These are phyloP conservation scores for Paradendryphiella salina DNA, from an alignment of 2,329 filamentous ascomycete genomes.

Conservation along the genomic window DNA sequence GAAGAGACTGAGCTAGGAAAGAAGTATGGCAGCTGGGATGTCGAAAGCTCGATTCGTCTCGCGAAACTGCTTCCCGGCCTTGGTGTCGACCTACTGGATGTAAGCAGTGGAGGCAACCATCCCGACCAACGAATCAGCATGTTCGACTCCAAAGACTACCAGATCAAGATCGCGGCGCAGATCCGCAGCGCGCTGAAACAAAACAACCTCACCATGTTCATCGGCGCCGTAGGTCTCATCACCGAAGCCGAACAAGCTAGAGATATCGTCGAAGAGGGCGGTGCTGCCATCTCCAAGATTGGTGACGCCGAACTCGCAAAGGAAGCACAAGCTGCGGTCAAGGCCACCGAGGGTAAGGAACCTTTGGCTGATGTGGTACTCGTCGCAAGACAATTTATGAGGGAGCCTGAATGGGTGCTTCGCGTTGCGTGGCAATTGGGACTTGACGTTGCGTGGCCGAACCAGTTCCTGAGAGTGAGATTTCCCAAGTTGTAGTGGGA, in stretches of 20 bases:
- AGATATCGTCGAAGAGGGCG: constrained; percentile 48
- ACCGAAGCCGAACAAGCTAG: constrained; percentile 57
- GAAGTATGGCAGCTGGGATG: constrained; percentile 46
- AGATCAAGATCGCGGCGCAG: constrained; percentile 53
- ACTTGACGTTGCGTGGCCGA: constrained; percentile 54
- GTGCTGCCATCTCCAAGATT: constrained; percentile 22
- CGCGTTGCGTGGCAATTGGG: constrained; percentile 55
- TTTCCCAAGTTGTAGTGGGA: constrained; percentile 30
- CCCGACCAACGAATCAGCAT: constrained; percentile 47
- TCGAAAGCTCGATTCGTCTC: constrained; percentile 46
- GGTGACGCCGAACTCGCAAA: constrained; percentile 31
- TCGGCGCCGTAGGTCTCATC: constrained; percentile 59
- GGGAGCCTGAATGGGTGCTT: constrained; percentile 60
- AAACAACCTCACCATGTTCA: constrained; percentile 48
- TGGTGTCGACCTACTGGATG: constrained; percentile 53
- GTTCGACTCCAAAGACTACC: constrained; percentile 53
- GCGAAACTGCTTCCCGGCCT: constrained; percentile 48
- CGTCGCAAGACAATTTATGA: constrained; percentile 59
- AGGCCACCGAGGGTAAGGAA: constrained; percentile 45
- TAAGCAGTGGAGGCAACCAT: constrained; percentile 53
- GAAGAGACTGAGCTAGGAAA: constrained; percentile 40
- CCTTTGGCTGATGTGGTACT: constrained; percentile 55
- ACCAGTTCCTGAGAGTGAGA: constrained; percentile 50
- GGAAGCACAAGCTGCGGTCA: constrained; percentile 38
- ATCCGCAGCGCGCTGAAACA: constrained; percentile 49